Conservation (phyloP, 306 rosid genomes). For the Fragaria iinumae region DNA sequence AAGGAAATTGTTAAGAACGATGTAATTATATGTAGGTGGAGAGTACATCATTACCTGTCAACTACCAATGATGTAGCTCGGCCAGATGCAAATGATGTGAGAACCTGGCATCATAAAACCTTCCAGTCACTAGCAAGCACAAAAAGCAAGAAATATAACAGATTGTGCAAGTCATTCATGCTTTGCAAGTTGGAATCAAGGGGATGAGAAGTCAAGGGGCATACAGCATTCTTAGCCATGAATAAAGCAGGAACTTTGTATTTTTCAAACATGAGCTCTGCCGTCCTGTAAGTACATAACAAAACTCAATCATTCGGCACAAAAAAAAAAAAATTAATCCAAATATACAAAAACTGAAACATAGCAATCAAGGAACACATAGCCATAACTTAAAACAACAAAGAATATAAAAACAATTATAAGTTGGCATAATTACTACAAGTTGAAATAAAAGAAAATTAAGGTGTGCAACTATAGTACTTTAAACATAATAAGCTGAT, state of each 20-base stretch:
- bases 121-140: constrained; percentile 13
- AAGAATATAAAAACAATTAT: not conserved
- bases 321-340: not conserved
- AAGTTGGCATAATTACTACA: not conserved
- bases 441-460: not conserved
- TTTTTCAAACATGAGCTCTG: constrained; percentile 96
- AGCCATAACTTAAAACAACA: not conserved
- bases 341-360: constrained; percentile 4
- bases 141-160: constrained; percentile 13
- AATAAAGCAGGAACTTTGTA: constrained; percentile 96
- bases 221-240: constrained; percentile 96
- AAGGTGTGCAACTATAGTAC: not conserved
- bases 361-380: not conserved
- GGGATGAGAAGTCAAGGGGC: constrained; percentile 25
- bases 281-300: constrained; percentile 62
- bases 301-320: constrained; percentile 22
- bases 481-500: not conserved
- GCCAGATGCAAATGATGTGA: constrained; percentile 97
- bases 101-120: constrained; percentile 54
- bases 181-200: constrained; percentile 23
- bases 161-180: constrained; percentile 11
- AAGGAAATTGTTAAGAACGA: not conserved
- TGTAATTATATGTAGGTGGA: not conserved
- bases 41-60: constrained; percentile 60
- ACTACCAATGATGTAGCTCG: constrained; percentile 97